Percentiles rank a stretch among this genome's conserved stretches.
Conservation (phyloP, 306 rosid species). For the Quillaja saponaria region DNA sequence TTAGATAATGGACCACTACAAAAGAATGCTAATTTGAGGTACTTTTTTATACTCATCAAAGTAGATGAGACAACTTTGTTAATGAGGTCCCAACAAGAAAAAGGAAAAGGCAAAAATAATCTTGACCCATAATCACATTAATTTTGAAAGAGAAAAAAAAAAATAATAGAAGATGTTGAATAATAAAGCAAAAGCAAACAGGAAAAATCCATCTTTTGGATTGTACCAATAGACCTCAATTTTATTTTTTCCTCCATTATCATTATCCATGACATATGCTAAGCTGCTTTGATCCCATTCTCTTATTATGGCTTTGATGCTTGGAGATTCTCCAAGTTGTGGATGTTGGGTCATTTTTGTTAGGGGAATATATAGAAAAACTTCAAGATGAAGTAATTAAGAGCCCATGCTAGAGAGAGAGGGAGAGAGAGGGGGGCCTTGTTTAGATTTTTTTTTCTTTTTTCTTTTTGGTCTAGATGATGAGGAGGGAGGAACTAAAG, state of each 20-base stretch:
- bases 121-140: conserved; percentile 68
- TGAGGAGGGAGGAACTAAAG: conserved; percentile 42
- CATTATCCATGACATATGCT: conserved; percentile 61
- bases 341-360: conserved; percentile 45
- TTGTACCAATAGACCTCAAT: conserved; percentile 40
- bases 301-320: conserved; percentile 53
- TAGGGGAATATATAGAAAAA: conserved; percentile 53
- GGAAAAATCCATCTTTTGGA: conserved; percentile 65
- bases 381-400: conserved; percentile 53
- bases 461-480: conserved; percentile 36
- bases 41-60: conserved; percentile 62
- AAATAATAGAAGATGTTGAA: no score
- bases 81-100: conserved; percentile 63
- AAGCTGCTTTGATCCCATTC: conserved; percentile 44
- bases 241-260: conserved; percentile 31
- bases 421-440: no score
- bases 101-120: conserved; percentile 54
- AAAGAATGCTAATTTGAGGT: conserved; percentile 50
- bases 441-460: no score
- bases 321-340: conserved; percentile 62
- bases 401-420: conserved; percentile 49
- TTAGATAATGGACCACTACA: conserved; percentile 51
- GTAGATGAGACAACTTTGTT: conserved; percentile 79
- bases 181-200: conserved; percentile 44
- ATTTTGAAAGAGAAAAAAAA: conserved; percentile 46